Conservation (phyloP, 768 basidiomycete genomes). For the Cytidiella melzeri region DNA sequence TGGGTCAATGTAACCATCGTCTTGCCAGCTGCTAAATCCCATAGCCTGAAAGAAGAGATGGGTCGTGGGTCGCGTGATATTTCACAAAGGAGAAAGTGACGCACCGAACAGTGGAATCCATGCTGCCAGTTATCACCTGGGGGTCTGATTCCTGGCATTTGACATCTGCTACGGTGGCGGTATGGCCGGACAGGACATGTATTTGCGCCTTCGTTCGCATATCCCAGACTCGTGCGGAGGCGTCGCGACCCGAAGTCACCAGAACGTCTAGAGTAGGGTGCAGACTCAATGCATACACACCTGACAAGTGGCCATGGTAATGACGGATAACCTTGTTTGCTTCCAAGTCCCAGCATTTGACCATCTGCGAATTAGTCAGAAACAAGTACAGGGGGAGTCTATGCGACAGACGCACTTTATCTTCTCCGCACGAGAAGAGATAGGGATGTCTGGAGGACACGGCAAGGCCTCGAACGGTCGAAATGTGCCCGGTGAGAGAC, state of each 20-base stretch:
- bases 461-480: constrained; percentile 90
- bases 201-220: constrained; percentile 98
- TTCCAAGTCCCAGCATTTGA: constrained; percentile 99
- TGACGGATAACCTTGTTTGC: constrained; percentile 98
- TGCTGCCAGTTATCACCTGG: constrained; percentile 95
- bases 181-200: constrained; percentile 89
- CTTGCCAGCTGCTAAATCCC: constrained; percentile 98
- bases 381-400: background rate
- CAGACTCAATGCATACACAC: constrained; percentile 88
- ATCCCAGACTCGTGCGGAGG: constrained; percentile 97
- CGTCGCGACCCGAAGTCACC: constrained; percentile 93
- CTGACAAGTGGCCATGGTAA: constrained; percentile 97
- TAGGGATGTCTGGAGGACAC: constrained; percentile 94
- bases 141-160: constrained; percentile 97
- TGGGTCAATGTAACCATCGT: constrained; percentile 97
- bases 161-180: constrained; percentile 91
- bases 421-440: constrained; percentile 95
- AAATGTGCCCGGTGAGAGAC: constrained; percentile 96
- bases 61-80: too few relatives aligned
- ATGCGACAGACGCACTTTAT: constrained; percentile 85
- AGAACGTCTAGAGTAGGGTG: constrained; percentile 96
- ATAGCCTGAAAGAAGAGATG: constrained; percentile 50
- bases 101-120: constrained; percentile 94
- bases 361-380: constrained; percentile 67
- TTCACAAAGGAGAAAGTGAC: constrained; percentile 20